Evolutionary conservation across 2,329 filamentous ascomycete species (phyloP).

Genomic region (Nemania diffusa): DNA sequence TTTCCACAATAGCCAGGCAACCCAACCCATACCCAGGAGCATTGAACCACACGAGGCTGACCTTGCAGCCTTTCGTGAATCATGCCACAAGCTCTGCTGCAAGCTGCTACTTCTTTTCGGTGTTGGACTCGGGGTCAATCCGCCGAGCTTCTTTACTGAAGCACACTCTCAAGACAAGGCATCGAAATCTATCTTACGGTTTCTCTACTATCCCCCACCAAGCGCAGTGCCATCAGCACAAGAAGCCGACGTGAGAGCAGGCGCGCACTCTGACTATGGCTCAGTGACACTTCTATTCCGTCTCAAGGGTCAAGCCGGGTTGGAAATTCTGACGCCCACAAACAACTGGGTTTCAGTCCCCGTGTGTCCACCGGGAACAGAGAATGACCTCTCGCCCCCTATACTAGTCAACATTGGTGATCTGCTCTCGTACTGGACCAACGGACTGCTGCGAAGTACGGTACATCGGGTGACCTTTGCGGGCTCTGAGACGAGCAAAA

Average conservation of each 20-base stretch:
- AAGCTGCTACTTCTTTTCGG: slow-evolving; percentile 81
- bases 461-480: slow-evolving; percentile 88
- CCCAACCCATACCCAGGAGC: slow-evolving; percentile 78
- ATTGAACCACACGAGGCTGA: slow-evolving; percentile 69
- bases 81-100: slow-evolving; percentile 78
- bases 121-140: slow-evolving; percentile 72
- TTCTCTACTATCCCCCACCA: slow-evolving; percentile 77
- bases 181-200: slow-evolving; percentile 71
- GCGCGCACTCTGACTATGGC: slow-evolving; percentile 91
- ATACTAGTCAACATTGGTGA: slow-evolving; percentile 83
- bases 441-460: slow-evolving; percentile 85
- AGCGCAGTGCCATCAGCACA: slow-evolving; percentile 56
- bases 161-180: slow-evolving; percentile 60
- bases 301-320: slow-evolving; percentile 81
- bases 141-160: slow-evolving; percentile 64
- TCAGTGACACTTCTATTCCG: slow-evolving; percentile 83
- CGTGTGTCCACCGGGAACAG: slow-evolving; percentile 71
- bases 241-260: slow-evolving; percentile 78
- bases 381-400: slow-evolving; percentile 70
- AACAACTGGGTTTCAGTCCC: slow-evolving; percentile 71
- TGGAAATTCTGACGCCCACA: slow-evolving; percentile 78
- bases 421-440: slow-evolving; percentile 86
- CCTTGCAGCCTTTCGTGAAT: slow-evolving; percentile 72
- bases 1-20: slow-evolving; percentile 73
- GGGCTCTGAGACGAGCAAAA: slow-evolving; percentile 47